A percentile compares a stretch with the other conserved stretches of the same genome.
Evolutionary conservation across 2,329 filamentous ascomycete genomes (phyloP).

Genomic region (Orbilia blumenaviensis): DNA sequence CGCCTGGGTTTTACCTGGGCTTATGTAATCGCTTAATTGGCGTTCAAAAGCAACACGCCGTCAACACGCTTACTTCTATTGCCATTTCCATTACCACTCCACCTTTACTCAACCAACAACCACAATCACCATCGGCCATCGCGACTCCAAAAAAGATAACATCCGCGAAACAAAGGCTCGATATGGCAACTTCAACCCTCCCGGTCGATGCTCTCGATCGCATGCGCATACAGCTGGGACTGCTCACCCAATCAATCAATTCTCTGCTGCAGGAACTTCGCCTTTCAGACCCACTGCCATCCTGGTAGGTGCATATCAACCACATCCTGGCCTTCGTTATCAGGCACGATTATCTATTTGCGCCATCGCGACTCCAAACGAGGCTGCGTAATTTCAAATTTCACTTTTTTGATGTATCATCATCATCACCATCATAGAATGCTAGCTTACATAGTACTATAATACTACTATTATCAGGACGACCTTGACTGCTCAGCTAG

Average conservation of each 20-base stretch:
- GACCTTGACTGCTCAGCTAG: background rate
- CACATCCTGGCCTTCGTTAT: background rate
- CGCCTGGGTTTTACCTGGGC: too few relatives aligned
- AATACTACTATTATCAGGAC: background rate
- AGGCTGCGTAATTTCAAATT: too few relatives aligned
- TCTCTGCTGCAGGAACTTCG: conserved; percentile 64
- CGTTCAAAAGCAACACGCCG: background rate
- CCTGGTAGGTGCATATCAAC: conserved; percentile 62
- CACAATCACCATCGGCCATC: background rate
- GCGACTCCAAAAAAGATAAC: background rate
- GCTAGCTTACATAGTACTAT: background rate
- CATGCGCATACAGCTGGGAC: conserved; percentile 41
- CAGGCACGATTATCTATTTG: background rate
- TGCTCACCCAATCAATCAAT: conserved; percentile 58
- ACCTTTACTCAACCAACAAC: background rate
- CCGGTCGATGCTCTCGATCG: conserved; percentile 46
- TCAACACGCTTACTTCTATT: too few relatives aligned
- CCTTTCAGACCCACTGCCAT: conserved; percentile 64
- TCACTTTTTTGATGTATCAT: too few relatives aligned
- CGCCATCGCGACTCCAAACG: too few relatives aligned
- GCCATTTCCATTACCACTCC: background rate
- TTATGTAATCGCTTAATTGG: too few relatives aligned
- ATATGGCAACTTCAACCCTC: conserved; percentile 17
- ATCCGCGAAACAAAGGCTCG: background rate
- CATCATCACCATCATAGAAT: background rate